These are phyloP conservation scores for Moniliophthora roreri DNA, from an alignment of 1,284 basidiomycete species.

Conservation along the genomic window DNA sequence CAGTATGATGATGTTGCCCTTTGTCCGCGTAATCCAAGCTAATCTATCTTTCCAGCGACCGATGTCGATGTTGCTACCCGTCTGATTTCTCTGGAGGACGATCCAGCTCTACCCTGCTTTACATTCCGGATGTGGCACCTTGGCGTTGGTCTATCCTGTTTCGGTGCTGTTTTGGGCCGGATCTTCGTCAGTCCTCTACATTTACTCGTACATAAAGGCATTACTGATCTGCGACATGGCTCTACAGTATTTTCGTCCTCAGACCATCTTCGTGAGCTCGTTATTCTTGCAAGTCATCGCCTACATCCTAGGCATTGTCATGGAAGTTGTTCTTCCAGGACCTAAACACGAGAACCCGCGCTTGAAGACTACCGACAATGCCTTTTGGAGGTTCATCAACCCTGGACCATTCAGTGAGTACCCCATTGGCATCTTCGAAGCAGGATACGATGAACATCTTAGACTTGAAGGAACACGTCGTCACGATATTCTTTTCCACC, in stretches of 20 bases:
- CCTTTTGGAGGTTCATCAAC: conserved; percentile 51
- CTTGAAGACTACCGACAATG: conserved; percentile 2
- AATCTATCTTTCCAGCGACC: conserved; percentile 33
- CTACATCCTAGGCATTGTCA: conserved; percentile 37
- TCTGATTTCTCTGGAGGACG: conserved; percentile 55
- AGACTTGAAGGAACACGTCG: conserved; percentile 55
- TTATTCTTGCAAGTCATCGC: conserved; percentile 53
- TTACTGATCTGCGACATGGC: no score
- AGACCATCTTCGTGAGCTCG: conserved; percentile 49
- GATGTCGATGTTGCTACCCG: conserved; percentile 44
- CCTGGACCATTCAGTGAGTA: conserved; percentile 37
- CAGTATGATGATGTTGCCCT: conserved; percentile 23
- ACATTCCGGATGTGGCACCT: conserved; percentile 60
- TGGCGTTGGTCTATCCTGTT: conserved; percentile 58
- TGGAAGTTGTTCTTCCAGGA: conserved; percentile 47
- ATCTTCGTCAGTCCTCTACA: conserved; percentile 20
- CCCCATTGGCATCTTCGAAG: conserved; percentile 31
- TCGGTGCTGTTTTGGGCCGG: conserved; percentile 52
- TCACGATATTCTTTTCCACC: conserved; percentile 67
- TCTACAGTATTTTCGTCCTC: conserved; percentile 46
- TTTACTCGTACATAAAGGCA: conserved; percentile 11
- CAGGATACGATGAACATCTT: conserved; percentile 30
- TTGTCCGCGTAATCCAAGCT: conserved; percentile 30
- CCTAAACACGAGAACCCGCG: conserved; percentile 26
- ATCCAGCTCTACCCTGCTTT: conserved; percentile 54